Evolutionary conservation across 345 rosid species (phyloP).

Genomic region (Odontarrhena argentea): DNA sequence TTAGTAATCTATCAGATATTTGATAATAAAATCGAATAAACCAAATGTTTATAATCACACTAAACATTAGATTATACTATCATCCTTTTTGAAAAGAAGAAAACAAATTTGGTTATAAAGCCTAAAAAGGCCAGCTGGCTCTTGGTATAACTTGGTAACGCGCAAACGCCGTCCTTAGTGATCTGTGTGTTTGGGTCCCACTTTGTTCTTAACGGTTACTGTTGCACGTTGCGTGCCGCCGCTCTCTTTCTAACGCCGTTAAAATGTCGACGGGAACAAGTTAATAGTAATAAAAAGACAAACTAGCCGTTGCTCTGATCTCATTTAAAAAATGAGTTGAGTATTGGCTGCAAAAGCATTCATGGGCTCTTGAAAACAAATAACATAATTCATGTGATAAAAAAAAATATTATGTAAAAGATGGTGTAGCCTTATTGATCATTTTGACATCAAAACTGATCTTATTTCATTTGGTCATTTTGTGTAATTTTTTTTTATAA

Average conservation of each 20-base stretch:
- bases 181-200: constrained; percentile 53
- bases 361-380: neutral
- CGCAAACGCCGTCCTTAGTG: constrained; percentile 58
- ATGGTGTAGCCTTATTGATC: neutral
- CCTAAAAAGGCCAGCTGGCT: constrained; percentile 49
- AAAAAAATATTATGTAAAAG: neutral
- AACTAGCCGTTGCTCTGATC: constrained; percentile 38
- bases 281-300: neutral
- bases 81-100: neutral
- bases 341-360: neutral
- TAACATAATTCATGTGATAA: neutral
- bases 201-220: constrained; percentile 47
- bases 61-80: constrained; percentile 3
- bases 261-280: neutral
- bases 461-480: neutral
- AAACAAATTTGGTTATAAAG: neutral
- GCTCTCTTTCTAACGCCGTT: constrained; percentile 30
- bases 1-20: constrained; percentile 34
- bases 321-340: constrained; percentile 5
- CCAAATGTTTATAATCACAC: constrained; percentile 11
- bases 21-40: constrained; percentile 27
- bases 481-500: neutral
- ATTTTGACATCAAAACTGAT: neutral
- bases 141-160: constrained; percentile 36
- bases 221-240: constrained; percentile 34